Base-by-base conservation (phyloP, 441 rosid genomes). In the Pelargonium australe region DNA sequence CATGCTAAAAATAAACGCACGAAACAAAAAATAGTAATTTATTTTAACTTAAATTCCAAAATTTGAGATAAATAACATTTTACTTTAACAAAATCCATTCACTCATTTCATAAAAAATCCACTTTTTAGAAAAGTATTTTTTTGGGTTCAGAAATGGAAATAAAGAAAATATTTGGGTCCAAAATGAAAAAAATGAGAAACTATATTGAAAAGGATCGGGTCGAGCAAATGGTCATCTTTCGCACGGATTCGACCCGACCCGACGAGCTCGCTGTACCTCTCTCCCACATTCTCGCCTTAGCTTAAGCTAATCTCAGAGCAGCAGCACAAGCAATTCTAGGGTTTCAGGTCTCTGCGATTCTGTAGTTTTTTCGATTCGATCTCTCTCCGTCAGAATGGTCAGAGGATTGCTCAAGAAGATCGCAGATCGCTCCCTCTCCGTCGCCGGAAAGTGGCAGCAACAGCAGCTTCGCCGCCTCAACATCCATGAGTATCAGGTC, bases 401-500 rank as follows among this genome's bases (percentile, higher is more conserved):
- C 93, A 89, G 97, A 73, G 96, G 95, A 75, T 77, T 87, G 76
- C 68, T 87, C 64, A 87, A 85, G 82, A 86, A 84, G 79, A 86
- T 95, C 63, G 90, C 78, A 25, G 84, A 89, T 31, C 85, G 88
- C 75, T 84, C 98, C 49, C 97, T 92, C 72, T 80, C 95, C 74
- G 82, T 90, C 73, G 88, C 87, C 78, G 91, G 95, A 0, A 85
- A 81, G 80, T 85, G 91, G 88, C 98, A 95, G 74, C 90, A 85
- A 47, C 98, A 90, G 73, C 98, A 95, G 77, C 95, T 92, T 77
- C 98, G 99, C 70, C 95, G 89, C 69, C 97, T 95, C 78, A 95
- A 95, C 80, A 80, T 92, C 85, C 98, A 92, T 77, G 98, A 95
- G 74, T 92, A 87, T 80, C 98, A 95, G 99, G 99, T 91, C 31